Evolutionary conservation across 805 yeast genomes (phyloP).

Genomic region (Candida orba): DNA sequence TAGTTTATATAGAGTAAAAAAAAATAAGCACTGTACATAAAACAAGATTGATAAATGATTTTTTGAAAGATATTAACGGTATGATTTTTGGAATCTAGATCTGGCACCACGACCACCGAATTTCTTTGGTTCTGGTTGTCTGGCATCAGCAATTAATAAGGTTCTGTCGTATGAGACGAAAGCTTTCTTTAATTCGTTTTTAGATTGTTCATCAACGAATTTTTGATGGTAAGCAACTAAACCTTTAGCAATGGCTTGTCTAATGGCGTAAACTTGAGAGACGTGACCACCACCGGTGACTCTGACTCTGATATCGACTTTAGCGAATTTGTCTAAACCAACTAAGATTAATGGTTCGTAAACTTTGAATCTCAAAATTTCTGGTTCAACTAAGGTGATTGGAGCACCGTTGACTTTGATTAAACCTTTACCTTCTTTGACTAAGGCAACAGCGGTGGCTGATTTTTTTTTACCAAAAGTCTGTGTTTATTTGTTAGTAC

Average conservation of each 20-base stretch:
- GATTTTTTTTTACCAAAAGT: conserved; percentile 99
- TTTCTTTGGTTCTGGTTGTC: conserved; percentile 99
- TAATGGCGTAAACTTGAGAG: conserved; percentile 98
- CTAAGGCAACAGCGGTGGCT: conserved; percentile 99
- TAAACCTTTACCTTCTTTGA: conserved; percentile 98
- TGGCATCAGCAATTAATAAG: conserved; percentile 97
- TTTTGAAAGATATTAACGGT: conserved; percentile 63
- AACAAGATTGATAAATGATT: conserved; percentile 5
- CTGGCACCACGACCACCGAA: conserved; percentile 99
- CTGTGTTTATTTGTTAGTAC: conserved; percentile 36
- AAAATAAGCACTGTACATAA: conserved; percentile 18
- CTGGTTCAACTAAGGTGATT: conserved; percentile 98
- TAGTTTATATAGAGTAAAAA: conserved; percentile 10
- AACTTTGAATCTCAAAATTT: conserved; percentile 98
- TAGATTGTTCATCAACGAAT: conserved; percentile 98
- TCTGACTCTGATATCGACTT: conserved; percentile 97
- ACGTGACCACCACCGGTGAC: conserved; percentile 99
- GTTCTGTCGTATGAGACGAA: conserved; percentile 98
- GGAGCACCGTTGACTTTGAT: conserved; percentile 99
- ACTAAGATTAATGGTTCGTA: conserved; percentile 98
- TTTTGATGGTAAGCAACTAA: conserved; percentile 99
- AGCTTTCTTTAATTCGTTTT: conserved; percentile 98
- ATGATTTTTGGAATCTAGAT: conserved; percentile 99
- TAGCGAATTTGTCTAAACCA: conserved; percentile 98
- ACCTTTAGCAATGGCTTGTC: conserved; percentile 99